Evolutionary conservation across 2,329 filamentous ascomycete genomes (phyloP).

Genomic region (Endocalyx cinctus): DNA sequence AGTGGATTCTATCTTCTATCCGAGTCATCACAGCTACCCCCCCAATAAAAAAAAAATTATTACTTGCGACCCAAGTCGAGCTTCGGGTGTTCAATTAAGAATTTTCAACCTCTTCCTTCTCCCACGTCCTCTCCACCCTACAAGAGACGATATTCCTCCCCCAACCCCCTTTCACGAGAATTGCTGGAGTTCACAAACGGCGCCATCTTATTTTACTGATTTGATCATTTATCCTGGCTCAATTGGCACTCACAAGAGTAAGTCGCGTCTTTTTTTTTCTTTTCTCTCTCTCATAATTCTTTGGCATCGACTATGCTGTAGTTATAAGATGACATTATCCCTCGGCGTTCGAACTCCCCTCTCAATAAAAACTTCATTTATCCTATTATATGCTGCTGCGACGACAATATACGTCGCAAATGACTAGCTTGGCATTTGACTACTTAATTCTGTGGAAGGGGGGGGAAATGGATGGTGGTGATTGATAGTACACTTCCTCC

Average conservation of each 20-base stretch:
- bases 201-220: too few species aligned
- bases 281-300: constrained; percentile 8
- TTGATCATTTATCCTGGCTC: too few species aligned
- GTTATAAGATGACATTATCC: too few species aligned
- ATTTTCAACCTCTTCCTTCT: constrained; percentile 14
- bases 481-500: too few species aligned
- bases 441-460: too few species aligned
- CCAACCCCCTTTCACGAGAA: constrained; percentile 11
- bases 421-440: too few species aligned
- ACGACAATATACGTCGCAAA: too few species aligned
- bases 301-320: too few species aligned
- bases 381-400: too few species aligned
- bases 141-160: constrained; percentile 11
- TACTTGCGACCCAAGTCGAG: constrained; percentile 17
- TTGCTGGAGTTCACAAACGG: constrained; percentile 23
- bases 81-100: constrained; percentile 22
- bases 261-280: constrained; percentile 30
- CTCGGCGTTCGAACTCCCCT: constrained; percentile 20
- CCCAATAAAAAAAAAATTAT: constrained; percentile 7
- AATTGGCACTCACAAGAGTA: constrained; percentile 51
- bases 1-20: constrained; percentile 24
- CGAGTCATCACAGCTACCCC: constrained; percentile 19
- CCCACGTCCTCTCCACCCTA: constrained; percentile 7
- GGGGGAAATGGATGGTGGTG: too few species aligned
- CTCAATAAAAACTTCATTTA: too few species aligned